Conservation (phyloP, 1,284 basidiomycete genomes). For the Cutaneotrichosporon sp. region DNA sequence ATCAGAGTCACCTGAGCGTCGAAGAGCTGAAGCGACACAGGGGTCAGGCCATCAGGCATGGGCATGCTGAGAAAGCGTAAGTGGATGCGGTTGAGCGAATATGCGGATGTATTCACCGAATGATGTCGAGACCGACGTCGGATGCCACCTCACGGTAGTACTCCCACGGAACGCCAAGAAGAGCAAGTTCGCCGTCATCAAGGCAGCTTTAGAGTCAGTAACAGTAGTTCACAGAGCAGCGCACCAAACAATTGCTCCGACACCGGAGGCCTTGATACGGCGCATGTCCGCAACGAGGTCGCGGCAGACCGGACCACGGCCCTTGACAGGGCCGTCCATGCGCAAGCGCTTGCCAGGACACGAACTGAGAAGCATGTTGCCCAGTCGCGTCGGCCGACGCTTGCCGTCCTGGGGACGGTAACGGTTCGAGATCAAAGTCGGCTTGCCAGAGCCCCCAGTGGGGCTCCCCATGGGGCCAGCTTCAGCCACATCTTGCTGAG, state of each 20-base stretch:
- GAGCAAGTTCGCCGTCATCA: constrained; percentile 76
- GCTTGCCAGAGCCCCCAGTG: constrained; percentile 4
- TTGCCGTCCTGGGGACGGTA: constrained; percentile 8
- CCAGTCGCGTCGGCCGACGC: constrained; percentile 52
- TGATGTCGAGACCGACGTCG: constrained; percentile 66
- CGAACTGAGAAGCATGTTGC: constrained; percentile 85
- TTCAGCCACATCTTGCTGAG: constrained; percentile 34
- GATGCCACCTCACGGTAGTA: constrained; percentile 65
- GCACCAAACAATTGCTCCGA: constrained; percentile 77
- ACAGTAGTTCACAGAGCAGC: constrained; percentile 16
- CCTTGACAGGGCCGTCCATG: constrained; percentile 71
- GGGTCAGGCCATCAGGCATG: constrained; percentile 84
- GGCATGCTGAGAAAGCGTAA: constrained; percentile 61
- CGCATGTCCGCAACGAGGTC: constrained; percentile 71
- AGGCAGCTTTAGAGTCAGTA: constrained; percentile 58
- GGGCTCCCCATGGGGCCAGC: constrained; percentile 12
- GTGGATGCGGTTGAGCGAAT: constrained; percentile 5
- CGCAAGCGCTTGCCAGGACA: constrained; percentile 97
- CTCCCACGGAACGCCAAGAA: constrained; percentile 75
- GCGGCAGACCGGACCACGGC: constrained; percentile 75
- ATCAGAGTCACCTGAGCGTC: constrained; percentile 67
- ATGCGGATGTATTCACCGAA: constrained; percentile 51
- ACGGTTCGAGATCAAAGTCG: constrained; percentile 16
- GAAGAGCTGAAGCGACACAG: constrained; percentile 59
- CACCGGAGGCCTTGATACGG: constrained; percentile 69